phyloP scores from a whole-genome alignment of 2,329 filamentous ascomycete genomes.

The Colletotrichum phormii region DNA sequence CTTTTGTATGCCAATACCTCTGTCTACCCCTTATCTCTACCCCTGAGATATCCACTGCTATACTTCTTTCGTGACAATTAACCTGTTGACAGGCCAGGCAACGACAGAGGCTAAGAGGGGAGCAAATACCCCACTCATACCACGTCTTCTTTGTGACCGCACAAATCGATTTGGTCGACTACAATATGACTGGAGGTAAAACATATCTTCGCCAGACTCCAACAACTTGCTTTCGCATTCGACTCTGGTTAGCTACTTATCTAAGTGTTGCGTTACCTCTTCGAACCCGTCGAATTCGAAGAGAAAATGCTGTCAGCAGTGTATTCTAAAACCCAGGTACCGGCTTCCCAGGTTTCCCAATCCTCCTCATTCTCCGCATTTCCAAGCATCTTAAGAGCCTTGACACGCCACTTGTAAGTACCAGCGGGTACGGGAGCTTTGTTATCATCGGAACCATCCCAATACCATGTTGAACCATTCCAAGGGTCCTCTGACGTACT shows the following conservation, averaged over 20 bases:
- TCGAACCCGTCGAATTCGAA: neutral
- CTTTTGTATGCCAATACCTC: no score
- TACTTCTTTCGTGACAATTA: no score
- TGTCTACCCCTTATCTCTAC: no score
- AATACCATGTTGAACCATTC: constrained; percentile 6
- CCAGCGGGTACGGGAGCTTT: constrained; percentile 5
- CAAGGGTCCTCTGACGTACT: neutral
- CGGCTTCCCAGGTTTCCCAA: neutral
- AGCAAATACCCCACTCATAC: neutral
- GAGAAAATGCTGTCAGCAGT: neutral
- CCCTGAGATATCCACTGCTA: no score
- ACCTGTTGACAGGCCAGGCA: no score
- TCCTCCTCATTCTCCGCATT: neutral
- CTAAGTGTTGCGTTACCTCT: neutral
- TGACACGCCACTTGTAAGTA: constrained; percentile 11
- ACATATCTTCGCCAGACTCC: neutral
- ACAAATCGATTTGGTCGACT: neutral
- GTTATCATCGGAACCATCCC: constrained; percentile 21
- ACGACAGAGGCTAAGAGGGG: no score
- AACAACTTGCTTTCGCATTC: neutral
- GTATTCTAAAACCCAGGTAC: constrained; percentile 16
- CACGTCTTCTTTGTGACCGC: neutral
- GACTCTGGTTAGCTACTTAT: neutral
- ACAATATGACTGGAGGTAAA: neutral
- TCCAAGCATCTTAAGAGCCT: neutral